Percentiles rank a stretch among this genome's conserved stretches.
These are phyloP conservation scores for Pistacia vera DNA, from an alignment of 345 rosid species.

Conservation along the genomic window DNA sequence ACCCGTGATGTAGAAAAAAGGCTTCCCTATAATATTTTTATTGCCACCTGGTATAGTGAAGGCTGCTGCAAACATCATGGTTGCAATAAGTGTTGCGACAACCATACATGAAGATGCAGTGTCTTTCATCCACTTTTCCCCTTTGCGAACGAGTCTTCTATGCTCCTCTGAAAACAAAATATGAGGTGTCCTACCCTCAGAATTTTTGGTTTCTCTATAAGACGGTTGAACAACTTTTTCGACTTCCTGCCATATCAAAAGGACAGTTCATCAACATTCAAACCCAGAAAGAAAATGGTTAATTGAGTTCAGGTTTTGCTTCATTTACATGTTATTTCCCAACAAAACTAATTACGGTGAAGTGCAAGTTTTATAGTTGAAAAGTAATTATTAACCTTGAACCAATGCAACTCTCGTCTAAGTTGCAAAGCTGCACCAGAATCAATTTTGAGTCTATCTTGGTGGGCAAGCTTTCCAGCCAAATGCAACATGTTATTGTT, in stretches of 20 bases:
- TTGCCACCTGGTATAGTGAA: conserved; percentile 49
- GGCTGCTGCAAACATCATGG: conserved; percentile 38
- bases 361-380: neutral
- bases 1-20: conserved; percentile 16
- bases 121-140: conserved; percentile 44
- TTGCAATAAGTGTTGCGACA: conserved; percentile 37
- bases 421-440: conserved; percentile 47
- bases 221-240: conserved; percentile 30
- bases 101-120: conserved; percentile 42
- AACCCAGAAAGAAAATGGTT: neutral
- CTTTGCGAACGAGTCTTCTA: conserved; percentile 14
- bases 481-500: conserved; percentile 34
- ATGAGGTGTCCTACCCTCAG: conserved; percentile 22
- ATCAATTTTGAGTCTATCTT: conserved; percentile 26
- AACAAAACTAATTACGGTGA: neutral
- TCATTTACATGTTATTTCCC: too few species aligned
- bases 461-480: conserved; percentile 30
- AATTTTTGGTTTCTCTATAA: conserved; percentile 27
- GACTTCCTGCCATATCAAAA: conserved; percentile 25
- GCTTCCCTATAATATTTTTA: conserved; percentile 28
- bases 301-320: too few species aligned
- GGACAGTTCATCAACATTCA: conserved; percentile 20
- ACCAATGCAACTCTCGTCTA: conserved; percentile 39
- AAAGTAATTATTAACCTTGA: conserved; percentile 30
- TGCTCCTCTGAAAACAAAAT: conserved; percentile 19